These are phyloP conservation scores for Polyporus tsugae DNA, from an alignment of 1,284 basidiomycete species.

Conservation along the genomic window DNA sequence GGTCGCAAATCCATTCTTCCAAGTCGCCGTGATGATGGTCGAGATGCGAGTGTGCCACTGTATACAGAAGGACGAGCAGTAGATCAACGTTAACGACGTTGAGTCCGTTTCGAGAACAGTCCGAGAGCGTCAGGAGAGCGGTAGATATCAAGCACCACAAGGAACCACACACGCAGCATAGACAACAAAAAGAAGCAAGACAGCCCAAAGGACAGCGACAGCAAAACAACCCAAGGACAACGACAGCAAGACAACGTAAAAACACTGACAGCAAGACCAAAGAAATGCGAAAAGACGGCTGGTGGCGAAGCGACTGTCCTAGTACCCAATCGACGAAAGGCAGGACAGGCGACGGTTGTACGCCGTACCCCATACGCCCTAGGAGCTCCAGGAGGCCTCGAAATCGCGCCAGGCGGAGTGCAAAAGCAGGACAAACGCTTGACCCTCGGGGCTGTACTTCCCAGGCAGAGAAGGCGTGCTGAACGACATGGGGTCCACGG, in stretches of 20 bases:
- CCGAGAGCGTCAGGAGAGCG: neutral
- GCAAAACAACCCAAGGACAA: neutral
- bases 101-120: neutral
- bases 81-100: too few species aligned
- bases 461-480: constrained; percentile 49
- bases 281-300: neutral
- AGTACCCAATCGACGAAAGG: neutral
- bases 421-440: constrained; percentile 74
- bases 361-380: neutral
- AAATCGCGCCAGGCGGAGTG: constrained; percentile 68
- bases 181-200: neutral
- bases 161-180: too few species aligned
- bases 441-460: constrained; percentile 60
- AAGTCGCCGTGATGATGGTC: neutral
- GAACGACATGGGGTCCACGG: constrained; percentile 72
- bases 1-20: neutral
- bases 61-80: too few species aligned
- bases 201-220: neutral
- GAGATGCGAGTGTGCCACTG: neutral
- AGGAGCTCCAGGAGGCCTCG: constrained; percentile 3
- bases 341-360: neutral
- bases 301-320: too few species aligned
- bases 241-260: neutral
- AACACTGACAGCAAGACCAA: neutral
- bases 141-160: neutral